Evolutionary conservation across 2,329 filamentous ascomycete genomes (phyloP).

Genomic region (Sphaerostilbella broomeana): DNA sequence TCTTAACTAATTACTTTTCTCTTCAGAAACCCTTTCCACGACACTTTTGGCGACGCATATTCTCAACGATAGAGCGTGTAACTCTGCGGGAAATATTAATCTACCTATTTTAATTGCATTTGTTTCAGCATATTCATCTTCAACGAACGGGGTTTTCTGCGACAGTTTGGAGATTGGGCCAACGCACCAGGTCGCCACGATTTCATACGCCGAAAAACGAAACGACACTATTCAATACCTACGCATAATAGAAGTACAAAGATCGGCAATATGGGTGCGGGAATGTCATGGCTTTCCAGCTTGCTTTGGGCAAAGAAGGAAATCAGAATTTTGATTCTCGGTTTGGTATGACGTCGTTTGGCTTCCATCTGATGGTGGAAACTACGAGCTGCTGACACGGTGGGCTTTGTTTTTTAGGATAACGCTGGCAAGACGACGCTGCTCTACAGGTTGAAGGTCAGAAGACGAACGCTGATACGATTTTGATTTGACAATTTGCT

Average conservation of each 20-base stretch:
- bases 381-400: slow-evolving; percentile 16
- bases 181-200: neutral
- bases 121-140: slow-evolving; percentile 5
- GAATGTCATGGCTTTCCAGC: slow-evolving; percentile 62
- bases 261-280: slow-evolving; percentile 57
- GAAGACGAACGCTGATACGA: slow-evolving; percentile 4
- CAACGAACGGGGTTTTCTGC: no score
- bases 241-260: no score
- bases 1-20: slow-evolving; percentile 19
- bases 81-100: no score
- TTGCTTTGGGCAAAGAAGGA: slow-evolving; percentile 93
- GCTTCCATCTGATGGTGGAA: neutral
- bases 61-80: neutral
- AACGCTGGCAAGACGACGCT: slow-evolving; percentile 98
- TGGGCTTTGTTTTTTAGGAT: slow-evolving; percentile 63
- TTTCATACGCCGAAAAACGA: neutral
- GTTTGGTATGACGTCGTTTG: slow-evolving; percentile 59
- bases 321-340: slow-evolving; percentile 90
- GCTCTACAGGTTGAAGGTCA: slow-evolving; percentile 88
- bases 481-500: neutral
- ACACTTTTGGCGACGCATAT: slow-evolving; percentile 3
- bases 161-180: no score
- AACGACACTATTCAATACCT: no score
- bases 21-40: slow-evolving; percentile 17
- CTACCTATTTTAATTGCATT: no score